Conservation (phyloP, 2,329 filamentous ascomycete genomes). For the Clonostachys chloroleuca region DNA sequence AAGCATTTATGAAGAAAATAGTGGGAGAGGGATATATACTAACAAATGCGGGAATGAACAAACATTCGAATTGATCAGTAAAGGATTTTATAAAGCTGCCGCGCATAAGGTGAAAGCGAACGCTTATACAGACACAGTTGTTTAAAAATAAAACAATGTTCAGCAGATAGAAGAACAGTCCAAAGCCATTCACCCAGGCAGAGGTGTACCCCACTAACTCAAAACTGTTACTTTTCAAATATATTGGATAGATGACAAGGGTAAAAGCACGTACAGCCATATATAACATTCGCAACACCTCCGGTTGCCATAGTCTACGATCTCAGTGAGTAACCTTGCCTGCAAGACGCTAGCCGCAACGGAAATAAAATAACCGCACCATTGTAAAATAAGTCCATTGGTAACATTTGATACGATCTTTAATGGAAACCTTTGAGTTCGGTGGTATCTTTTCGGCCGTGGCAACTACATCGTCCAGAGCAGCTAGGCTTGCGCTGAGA, state of each 20-base stretch:
- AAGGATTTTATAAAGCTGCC: conserved; percentile 69
- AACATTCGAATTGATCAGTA: conserved; percentile 70
- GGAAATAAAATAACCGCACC: conserved; percentile 15
- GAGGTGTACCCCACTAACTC: conserved; percentile 45
- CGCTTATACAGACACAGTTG: conserved; percentile 60
- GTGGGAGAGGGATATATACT: conserved; percentile 11
- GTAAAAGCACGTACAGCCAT: conserved; percentile 36
- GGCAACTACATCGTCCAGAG: conserved; percentile 26
- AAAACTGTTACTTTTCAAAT: conserved; percentile 9
- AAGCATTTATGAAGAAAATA: conserved; percentile 3
- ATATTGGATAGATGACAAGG: background rate
- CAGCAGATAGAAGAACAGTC: conserved; percentile 56
- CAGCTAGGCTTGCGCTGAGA: background rate
- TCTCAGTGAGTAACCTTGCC: background rate
- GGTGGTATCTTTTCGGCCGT: conserved; percentile 15
- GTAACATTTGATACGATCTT: conserved; percentile 46
- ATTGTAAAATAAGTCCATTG: conserved; percentile 77
- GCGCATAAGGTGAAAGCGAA: conserved; percentile 66
- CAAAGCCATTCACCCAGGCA: conserved; percentile 53
- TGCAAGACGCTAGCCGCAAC: background rate
- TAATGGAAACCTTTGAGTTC: conserved; percentile 31
- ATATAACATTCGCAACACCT: conserved; percentile 50
- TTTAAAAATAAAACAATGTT: conserved; percentile 59
- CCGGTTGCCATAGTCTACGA: conserved; percentile 42
- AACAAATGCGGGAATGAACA: conserved; percentile 70